Conservation (phyloP, 768 basidiomycete species). For the Boletus subcaerulescens region DNA sequence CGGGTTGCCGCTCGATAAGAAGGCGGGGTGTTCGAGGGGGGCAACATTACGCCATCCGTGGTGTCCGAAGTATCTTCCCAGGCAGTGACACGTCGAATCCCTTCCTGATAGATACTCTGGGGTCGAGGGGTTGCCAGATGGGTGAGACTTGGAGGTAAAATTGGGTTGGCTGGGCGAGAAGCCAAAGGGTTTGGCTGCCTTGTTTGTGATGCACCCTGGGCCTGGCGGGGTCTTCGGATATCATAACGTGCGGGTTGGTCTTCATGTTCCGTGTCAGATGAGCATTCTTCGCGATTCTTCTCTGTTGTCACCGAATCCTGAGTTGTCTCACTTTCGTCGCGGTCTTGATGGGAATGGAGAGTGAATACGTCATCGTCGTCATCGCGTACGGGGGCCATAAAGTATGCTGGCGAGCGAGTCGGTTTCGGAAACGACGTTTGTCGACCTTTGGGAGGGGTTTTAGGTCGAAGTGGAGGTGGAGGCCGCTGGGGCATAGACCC, state of each 20-base stretch:
- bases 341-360: conserved; percentile 42
- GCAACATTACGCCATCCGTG: conserved; percentile 30
- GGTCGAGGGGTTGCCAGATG: conserved; percentile 32
- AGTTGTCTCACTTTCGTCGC: conserved; percentile 23
- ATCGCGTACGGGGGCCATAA: conserved; percentile 29
- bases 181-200: conserved; percentile 6
- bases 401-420: conserved; percentile 23
- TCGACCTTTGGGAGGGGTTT: conserved; percentile 17
- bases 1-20: conserved; percentile 47
- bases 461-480: conserved; percentile 7
- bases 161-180: conserved; percentile 18
- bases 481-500: conserved; percentile 18
- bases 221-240: conserved; percentile 6
- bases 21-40: conserved; percentile 44
- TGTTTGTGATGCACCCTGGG: conserved; percentile 7
- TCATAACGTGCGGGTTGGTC: conserved; percentile 9
- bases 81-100: conserved; percentile 9
- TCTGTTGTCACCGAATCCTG: conserved; percentile 19
- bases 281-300: conserved; percentile 6
- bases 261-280: conserved; percentile 24
- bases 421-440: conserved; percentile 16
- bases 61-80: conserved; percentile 42
- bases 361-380: conserved; percentile 43
- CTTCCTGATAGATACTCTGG: conserved; percentile 11
- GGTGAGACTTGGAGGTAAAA: conserved; percentile 28